Evolutionary conservation across 257 asterid genomes (phyloP).

Genomic region (Nicotiana knightiana): DNA sequence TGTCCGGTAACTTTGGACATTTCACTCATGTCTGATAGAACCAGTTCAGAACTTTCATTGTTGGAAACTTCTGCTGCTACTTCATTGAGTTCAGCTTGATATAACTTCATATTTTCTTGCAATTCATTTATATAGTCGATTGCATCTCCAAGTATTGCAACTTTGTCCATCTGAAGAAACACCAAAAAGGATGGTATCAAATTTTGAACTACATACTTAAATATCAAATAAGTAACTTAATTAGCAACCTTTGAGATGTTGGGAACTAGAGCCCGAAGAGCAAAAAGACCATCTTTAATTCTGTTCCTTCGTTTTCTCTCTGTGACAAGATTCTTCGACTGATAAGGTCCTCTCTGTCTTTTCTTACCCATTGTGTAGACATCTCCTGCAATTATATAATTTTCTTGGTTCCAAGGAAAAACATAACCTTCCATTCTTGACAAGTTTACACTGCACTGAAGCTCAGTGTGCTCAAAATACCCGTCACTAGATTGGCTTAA

Average conservation of each 20-base stretch:
- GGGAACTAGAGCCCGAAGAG: constrained; percentile 82
- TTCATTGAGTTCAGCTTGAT: constrained; percentile 34
- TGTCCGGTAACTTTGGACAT: constrained; percentile 7
- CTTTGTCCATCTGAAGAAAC: constrained; percentile 60
- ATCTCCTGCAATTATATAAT: constrained; percentile 8
- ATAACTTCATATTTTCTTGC: constrained; percentile 23
- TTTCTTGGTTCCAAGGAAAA: constrained; percentile 7
- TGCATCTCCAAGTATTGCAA: constrained; percentile 60
- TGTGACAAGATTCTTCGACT: constrained; percentile 74
- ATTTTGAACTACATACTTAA: not conserved
- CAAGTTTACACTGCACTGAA: constrained; percentile 14
- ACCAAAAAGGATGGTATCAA: not conserved
- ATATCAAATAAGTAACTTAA: not conserved
- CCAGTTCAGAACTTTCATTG: constrained; percentile 12
- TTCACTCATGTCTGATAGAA: constrained; percentile 11
- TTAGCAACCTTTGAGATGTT: constrained; percentile 64
- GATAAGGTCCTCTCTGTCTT: constrained; percentile 34
- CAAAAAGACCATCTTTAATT: constrained; percentile 55
- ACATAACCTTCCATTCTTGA: constrained; percentile 18
- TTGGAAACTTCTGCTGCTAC: constrained; percentile 29
- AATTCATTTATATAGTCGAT: constrained; percentile 59
- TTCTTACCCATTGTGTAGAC: constrained; percentile 20
- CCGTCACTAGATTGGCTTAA: constrained; percentile 27
- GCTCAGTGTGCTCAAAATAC: constrained; percentile 17
- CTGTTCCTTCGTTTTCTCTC: constrained; percentile 81